These are phyloP conservation scores for Hymenoscyphus salicellus DNA, from an alignment of 2,329 filamentous ascomycete species.

Conservation along the genomic window DNA sequence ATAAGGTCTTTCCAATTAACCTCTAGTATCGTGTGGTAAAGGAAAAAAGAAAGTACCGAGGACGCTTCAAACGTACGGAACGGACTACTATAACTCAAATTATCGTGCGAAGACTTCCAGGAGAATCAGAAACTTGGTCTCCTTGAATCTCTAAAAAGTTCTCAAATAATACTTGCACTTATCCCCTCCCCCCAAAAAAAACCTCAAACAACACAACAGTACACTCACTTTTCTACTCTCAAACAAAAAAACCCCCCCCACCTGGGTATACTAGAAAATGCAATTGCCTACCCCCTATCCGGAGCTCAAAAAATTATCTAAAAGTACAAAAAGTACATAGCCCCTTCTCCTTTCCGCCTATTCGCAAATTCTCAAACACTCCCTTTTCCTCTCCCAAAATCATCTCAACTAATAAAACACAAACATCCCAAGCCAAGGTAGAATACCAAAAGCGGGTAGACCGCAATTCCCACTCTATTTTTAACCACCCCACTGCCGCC, in stretches of 20 bases:
- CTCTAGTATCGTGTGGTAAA: too few species aligned
- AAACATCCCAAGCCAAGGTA: slow-evolving; percentile 90
- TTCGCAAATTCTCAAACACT: not conserved
- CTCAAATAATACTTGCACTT: too few species aligned
- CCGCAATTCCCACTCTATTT: slow-evolving; percentile 88
- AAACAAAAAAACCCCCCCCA: not conserved
- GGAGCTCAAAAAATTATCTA: not conserved
- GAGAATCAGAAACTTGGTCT: too few species aligned
- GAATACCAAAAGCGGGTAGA: slow-evolving; percentile 93
- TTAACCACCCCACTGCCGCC: slow-evolving; percentile 93
- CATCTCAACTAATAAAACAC: slow-evolving; percentile 84
- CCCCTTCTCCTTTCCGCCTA: not conserved
- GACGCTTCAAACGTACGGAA: too few species aligned
- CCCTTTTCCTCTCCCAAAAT: not conserved
- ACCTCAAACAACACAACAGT: too few species aligned
- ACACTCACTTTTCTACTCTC: too few species aligned
- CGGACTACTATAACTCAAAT: too few species aligned
- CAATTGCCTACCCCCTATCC: not conserved
- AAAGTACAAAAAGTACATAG: not conserved
- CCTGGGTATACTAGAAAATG: not conserved
- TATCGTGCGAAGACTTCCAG: too few species aligned
- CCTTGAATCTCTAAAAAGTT: too few species aligned
- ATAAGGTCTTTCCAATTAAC: too few species aligned
- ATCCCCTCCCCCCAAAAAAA: too few species aligned
- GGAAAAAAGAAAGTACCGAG: too few species aligned